Conservation (phyloP, 2,329 filamentous ascomycete genomes). For the Pyricularia sp. region DNA sequence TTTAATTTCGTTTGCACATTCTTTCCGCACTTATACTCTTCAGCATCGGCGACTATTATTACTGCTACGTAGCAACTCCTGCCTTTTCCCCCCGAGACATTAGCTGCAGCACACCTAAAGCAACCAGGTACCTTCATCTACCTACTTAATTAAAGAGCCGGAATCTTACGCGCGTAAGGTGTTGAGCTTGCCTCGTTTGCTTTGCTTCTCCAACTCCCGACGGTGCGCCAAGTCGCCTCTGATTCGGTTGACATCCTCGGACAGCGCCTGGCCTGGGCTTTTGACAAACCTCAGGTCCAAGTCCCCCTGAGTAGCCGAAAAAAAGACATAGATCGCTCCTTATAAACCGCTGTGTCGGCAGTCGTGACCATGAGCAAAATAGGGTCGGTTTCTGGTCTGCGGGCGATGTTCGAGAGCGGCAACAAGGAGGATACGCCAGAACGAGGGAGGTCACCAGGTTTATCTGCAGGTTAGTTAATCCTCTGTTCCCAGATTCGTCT, state of each 20-base stretch:
- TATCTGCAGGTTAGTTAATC: slow-evolving; percentile 30
- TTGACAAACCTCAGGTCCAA: neutral
- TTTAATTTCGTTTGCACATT: neutral
- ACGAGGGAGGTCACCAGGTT: slow-evolving; percentile 59
- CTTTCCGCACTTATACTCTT: neutral
- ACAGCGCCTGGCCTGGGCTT: neutral
- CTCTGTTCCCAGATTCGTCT: slow-evolving; percentile 4
- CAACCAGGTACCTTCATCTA: neutral
- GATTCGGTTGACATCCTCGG: neutral
- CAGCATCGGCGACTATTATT: neutral
- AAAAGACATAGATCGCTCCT: neutral
- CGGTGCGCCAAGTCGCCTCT: neutral
- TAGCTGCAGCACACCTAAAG: neutral
- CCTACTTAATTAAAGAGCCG: neutral
- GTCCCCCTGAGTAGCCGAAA: neutral
- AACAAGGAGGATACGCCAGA: slow-evolving; percentile 60
- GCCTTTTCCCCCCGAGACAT: neutral
- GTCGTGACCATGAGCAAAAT: slow-evolving; percentile 53
- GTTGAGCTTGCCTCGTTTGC: neutral
- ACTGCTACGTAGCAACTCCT: neutral
- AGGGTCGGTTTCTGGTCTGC: slow-evolving; percentile 48
- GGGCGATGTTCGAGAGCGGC: slow-evolving; percentile 62
- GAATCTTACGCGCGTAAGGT: neutral
- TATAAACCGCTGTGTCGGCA: neutral
- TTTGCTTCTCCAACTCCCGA: neutral